Percentiles rank a stretch among this genome's conserved stretches.
Conservation (phyloP, 2,329 filamentous ascomycete species). For the Arthrobotrys musiformis region DNA sequence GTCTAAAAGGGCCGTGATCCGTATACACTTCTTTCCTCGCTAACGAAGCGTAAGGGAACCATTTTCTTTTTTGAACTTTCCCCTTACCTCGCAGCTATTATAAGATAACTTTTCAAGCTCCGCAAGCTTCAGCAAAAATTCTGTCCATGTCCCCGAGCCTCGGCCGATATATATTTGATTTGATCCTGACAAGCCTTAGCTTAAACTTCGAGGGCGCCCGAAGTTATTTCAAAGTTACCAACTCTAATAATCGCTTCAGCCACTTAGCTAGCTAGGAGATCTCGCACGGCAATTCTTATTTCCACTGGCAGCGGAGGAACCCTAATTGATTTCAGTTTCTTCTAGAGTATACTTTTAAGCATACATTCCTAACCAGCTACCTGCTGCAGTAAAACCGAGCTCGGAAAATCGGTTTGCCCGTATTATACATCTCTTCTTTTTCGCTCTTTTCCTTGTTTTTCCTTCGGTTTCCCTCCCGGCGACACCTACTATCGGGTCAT, state of each 20-base stretch:
- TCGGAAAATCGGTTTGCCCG: conserved; percentile 12
- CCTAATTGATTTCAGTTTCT: conserved; percentile 3
- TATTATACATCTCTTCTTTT: neutral
- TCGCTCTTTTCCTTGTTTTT: neutral
- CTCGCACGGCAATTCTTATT: neutral
- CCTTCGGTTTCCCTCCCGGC: neutral
- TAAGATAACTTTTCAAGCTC: neutral
- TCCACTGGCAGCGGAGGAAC: neutral
- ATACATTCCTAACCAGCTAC: neutral
- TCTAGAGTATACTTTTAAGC: neutral
- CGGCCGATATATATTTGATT: neutral
- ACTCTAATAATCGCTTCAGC: conserved; percentile 20
- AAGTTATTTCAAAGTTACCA: conserved; percentile 13
- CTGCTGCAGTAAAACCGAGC: neutral
- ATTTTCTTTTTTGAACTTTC: neutral
- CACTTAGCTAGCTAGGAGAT: too few species aligned
- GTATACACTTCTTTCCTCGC: conserved; percentile 8
- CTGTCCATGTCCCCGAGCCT: neutral
- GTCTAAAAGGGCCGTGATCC: neutral
- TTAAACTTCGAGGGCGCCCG: neutral
- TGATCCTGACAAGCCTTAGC: neutral
- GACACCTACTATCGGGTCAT: neutral
- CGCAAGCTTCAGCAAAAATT: neutral
- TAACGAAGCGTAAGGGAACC: neutral
- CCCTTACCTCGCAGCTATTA: too few species aligned